Base-by-base conservation (phyloP, 805 yeast species). In the Saccharomyces cerevisiae region DNA sequence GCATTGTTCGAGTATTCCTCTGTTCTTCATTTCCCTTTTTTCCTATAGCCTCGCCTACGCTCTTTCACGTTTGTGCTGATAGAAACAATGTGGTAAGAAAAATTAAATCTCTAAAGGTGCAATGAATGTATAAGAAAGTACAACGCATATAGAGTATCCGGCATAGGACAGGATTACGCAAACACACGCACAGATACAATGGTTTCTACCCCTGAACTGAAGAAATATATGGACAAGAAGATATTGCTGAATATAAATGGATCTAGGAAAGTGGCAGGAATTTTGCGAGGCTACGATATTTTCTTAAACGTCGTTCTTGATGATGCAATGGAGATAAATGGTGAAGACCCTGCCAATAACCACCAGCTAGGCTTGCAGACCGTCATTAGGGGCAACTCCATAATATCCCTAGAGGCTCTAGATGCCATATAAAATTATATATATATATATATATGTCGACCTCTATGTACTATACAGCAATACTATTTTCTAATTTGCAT, bases 231-330 rank as follows among this genome's bases (percentile, higher is more conserved):
- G 80, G 91, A 87, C 65, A 88, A 87, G 70, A 80, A 81, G 62
- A 76, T 92, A 28, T 75, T 82, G 13, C 73, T 92, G 17, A 87
- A 85, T 59, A 76, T 92, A 56, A 89, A 89, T 68, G 95, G 96
- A 1, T 73, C 86, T 13, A 77, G 97, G 51, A 80, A 79, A 60
- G 81, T 92, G 1, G 79, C 81, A n/a, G 98, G 98, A 1, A 79
- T 80, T 11, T 76, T 92, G 53, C 76, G 88, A 62, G 98, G 98
- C 1, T 92, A 83, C 68, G 98, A 92, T 66, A 71, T 80, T n/a
- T 87, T 86, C 64, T 67, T 87, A 61, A 87, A 87, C 63, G 71
- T 87, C 26, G 89, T 87, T 0, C 67, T 87, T 41, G 87, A 83
- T 48, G 86, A 84, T 51, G 89, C 89, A 1, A 75, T 82, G 14